Percentiles rank a stretch among this genome's conserved stretches.
Conservation (phyloP, 495 filamentous ascomycete genomes). For the Neurospora intermedia region DNA sequence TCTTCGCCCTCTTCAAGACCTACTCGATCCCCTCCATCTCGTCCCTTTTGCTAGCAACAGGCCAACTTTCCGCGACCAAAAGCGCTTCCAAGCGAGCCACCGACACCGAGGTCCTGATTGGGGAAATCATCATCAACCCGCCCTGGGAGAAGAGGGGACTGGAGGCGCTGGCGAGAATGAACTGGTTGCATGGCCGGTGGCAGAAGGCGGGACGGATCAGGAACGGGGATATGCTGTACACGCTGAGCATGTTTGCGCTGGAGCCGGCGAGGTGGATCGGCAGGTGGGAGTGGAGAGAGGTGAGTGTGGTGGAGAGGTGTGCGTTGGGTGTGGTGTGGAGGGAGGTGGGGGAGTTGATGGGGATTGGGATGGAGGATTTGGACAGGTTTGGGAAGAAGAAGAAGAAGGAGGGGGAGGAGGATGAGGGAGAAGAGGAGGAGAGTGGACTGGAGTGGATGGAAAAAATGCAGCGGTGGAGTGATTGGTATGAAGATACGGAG, state of each 20-base stretch:
- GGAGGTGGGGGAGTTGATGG: conserved; percentile 32
- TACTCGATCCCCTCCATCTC: conserved; percentile 57
- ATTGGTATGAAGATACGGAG: conserved; percentile 37
- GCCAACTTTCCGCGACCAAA: conserved; percentile 37
- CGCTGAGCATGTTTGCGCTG: conserved; percentile 27
- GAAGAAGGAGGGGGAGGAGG: not conserved
- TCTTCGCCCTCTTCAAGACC: conserved; percentile 55
- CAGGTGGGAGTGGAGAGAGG: conserved; percentile 31
- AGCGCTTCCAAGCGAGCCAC: conserved; percentile 48
- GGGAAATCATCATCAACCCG: conserved; percentile 36
- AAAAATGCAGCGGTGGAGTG: conserved; percentile 43
- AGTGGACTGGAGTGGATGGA: conserved; percentile 53
- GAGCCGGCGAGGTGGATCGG: conserved; percentile 27
- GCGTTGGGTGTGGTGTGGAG: conserved; percentile 32
- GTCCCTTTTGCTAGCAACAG: conserved; percentile 40
- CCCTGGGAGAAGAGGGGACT: conserved; percentile 22
- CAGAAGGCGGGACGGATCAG: conserved; percentile 28
- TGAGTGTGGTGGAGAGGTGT: conserved; percentile 32
- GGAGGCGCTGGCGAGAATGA: conserved; percentile 34
- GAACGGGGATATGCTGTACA: conserved; percentile 36
- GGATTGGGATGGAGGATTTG: conserved; percentile 21
- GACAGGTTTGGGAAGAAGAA: not conserved
- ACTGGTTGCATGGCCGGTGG: conserved; percentile 36
- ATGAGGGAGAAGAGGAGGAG: conserved; percentile 31
- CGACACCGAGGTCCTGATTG: conserved; percentile 47